Conservation (phyloP, 83 land plant genomes). For the Thuja plicata region DNA sequence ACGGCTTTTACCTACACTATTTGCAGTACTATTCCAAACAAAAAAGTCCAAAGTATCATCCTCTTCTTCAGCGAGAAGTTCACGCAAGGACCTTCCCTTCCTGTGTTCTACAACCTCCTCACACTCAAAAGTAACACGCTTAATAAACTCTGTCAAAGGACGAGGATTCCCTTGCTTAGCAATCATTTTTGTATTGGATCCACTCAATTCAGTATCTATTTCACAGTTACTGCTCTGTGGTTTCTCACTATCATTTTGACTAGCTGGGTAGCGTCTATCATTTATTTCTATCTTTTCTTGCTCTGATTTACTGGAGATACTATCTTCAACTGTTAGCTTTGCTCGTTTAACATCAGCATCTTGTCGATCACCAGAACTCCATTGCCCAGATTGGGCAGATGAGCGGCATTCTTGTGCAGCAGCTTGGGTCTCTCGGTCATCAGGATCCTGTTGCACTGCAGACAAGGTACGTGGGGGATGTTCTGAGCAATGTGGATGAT, state of each 20-base stretch:
- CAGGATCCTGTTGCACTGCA: neutral
- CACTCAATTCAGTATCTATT: conserved; percentile 9
- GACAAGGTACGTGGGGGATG: neutral
- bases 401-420: neutral
- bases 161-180: neutral
- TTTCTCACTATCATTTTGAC: neutral
- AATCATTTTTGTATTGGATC: neutral
- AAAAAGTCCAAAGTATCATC: conserved; percentile 15
- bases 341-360: neutral
- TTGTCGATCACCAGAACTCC: neutral
- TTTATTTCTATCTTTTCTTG: neutral
- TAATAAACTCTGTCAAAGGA: conserved; percentile 11
- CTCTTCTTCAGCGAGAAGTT: conserved; percentile 17
- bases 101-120: neutral
- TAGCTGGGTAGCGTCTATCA: neutral
- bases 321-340: neutral
- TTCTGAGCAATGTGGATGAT: conserved; percentile 2
- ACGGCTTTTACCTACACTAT: neutral
- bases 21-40: conserved; percentile 16
- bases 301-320: neutral
- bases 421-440: neutral
- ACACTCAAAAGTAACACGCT: conserved; percentile 10
- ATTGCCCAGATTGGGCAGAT: neutral
- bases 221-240: conserved; percentile 1
- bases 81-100: conserved; percentile 13